Conservation (phyloP, 2,329 filamentous ascomycete genomes). For the Hypoxylon sp. region DNA sequence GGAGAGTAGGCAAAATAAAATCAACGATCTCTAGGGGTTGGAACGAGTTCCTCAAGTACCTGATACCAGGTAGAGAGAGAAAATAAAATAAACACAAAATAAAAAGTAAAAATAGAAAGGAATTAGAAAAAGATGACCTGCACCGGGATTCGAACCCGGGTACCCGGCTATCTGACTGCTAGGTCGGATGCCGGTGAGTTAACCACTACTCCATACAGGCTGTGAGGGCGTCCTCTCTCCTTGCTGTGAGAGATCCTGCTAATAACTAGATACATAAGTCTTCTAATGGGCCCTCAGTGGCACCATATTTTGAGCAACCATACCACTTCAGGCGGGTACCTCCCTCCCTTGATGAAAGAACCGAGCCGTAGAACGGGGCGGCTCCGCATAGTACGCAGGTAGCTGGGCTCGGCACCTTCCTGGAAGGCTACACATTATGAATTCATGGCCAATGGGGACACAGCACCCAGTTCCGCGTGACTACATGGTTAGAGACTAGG, state of each 20-base stretch:
- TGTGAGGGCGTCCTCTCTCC: not conserved
- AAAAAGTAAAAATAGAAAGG: not conserved
- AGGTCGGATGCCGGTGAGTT: conserved; percentile 43
- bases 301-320: not conserved
- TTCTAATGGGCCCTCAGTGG: not conserved
- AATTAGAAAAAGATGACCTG: conserved; percentile 21
- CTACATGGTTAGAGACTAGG: not conserved
- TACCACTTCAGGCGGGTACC: not conserved
- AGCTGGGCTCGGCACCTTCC: not conserved
- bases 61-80: not conserved
- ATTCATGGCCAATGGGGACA: not conserved
- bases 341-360: not conserved
- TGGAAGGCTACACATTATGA: not conserved
- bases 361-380: not conserved
- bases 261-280: conserved; percentile 6
- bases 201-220: conserved; percentile 44
- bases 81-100: not conserved
- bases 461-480: conserved; percentile 2
- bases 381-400: not conserved
- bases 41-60: not conserved
- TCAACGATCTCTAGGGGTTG: not conserved
- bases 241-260: not conserved
- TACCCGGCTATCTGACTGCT: conserved; percentile 32
- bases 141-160: conserved; percentile 43
- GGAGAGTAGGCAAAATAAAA: not conserved